A percentile compares a stretch with the other conserved stretches of the same genome.
These are phyloP conservation scores for Phylloporus arenicola DNA, from an alignment of 768 basidiomycete genomes.

Conservation along the genomic window DNA sequence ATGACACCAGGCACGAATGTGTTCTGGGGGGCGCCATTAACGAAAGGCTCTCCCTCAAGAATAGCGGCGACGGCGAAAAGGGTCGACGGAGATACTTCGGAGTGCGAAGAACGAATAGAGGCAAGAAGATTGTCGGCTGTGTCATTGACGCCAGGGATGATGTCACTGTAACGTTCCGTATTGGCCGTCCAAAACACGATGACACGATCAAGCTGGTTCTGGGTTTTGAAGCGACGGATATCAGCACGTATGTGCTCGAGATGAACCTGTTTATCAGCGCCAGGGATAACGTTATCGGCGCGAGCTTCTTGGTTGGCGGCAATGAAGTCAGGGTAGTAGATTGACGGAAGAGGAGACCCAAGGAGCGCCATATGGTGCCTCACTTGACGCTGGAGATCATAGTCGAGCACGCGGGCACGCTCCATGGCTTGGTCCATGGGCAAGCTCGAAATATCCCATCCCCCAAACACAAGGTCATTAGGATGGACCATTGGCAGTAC, in stretches of 20 bases:
- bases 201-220: conserved; percentile 78
- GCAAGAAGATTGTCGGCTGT: conserved; percentile 82
- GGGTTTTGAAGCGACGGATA: conserved; percentile 86
- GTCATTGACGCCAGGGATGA: conserved; percentile 93
- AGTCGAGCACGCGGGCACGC: conserved; percentile 90
- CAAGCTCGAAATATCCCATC: conserved; percentile 93
- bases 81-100: conserved; percentile 94
- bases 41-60: conserved; percentile 90
- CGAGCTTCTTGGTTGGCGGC: conserved; percentile 96
- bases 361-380: conserved; percentile 76
- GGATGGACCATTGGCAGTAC: conserved; percentile 97
- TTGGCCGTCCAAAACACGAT: conserved; percentile 99
- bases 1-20: conserved; percentile 96
- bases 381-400: conserved; percentile 95
- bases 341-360: conserved; percentile 82
- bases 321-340: conserved; percentile 97
- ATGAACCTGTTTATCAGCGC: conserved; percentile 82
- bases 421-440: conserved; percentile 89
- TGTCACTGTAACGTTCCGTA: conserved; percentile 95
- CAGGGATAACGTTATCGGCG: conserved; percentile 89
- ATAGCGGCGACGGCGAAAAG: conserved; percentile 94
- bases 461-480: conserved; percentile 94
- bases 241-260: conserved; percentile 90
- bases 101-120: conserved; percentile 79
- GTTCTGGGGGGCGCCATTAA: conserved; percentile 98